Evolutionary conservation across 495 filamentous ascomycete genomes (phyloP).

Genomic region (Neurospora sp.): DNA sequence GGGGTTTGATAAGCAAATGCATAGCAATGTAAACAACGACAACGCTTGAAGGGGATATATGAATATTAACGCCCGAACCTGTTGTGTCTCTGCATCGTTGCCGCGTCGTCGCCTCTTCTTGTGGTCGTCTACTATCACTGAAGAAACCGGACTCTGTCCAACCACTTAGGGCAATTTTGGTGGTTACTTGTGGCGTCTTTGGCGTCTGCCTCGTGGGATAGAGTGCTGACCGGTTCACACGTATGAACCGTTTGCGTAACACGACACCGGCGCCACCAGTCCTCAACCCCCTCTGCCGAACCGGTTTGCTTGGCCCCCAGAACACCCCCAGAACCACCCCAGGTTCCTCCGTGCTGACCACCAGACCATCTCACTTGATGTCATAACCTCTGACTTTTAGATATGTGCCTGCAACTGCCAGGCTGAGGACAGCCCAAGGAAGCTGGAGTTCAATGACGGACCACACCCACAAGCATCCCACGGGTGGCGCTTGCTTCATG

Average conservation of each 20-base stretch:
- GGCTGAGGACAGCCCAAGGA: slow-evolving; percentile 49
- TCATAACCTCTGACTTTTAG: slow-evolving; percentile 65
- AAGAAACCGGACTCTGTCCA: not conserved
- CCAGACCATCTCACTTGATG: slow-evolving; percentile 14
- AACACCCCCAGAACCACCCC: not conserved
- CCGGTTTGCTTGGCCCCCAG: not conserved
- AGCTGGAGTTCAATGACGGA: slow-evolving; percentile 79
- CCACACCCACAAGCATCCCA: slow-evolving; percentile 95
- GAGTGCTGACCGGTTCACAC: not conserved
- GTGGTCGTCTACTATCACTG: not conserved
- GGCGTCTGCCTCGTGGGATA: not conserved
- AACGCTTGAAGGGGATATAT: not conserved
- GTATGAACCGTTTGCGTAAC: not conserved
- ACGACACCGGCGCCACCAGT: not conserved
- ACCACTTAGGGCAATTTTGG: not conserved
- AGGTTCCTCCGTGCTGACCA: slow-evolving; percentile 1
- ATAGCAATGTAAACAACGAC: not conserved
- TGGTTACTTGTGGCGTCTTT: not conserved
- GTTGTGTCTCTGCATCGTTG: not conserved
- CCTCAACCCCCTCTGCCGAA: not conserved
- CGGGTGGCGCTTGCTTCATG: slow-evolving; percentile 81
- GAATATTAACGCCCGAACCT: not conserved
- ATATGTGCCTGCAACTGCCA: slow-evolving; percentile 51
- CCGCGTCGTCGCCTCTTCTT: not conserved
- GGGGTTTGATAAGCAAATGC: not conserved